Conservation (phyloP, 495 filamentous ascomycete genomes). For the Daldinia loculata region DNA sequence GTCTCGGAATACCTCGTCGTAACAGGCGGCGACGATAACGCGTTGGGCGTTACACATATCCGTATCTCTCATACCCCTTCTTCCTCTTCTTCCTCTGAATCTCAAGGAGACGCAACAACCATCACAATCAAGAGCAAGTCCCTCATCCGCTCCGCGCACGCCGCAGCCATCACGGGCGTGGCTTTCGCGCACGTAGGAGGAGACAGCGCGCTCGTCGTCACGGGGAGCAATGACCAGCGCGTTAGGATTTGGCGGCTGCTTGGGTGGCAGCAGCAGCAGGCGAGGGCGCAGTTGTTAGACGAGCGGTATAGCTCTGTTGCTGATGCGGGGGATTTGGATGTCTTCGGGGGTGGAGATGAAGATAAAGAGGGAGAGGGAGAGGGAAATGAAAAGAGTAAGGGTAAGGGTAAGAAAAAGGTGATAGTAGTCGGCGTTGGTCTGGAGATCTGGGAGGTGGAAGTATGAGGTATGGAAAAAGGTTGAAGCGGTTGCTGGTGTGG, state of each 20-base stretch:
- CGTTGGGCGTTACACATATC: constrained; percentile 65
- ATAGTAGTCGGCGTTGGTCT: constrained; percentile 61
- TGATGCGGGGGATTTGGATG: constrained; percentile 56
- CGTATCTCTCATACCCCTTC: constrained; percentile 29
- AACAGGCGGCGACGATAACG: constrained; percentile 88
- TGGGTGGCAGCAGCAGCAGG: constrained; percentile 33
- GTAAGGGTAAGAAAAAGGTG: constrained; percentile 31
- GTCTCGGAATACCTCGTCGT: constrained; percentile 59
- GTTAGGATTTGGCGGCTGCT: constrained; percentile 74
- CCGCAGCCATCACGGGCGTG: constrained; percentile 78
- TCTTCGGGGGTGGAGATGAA: constrained; percentile 15
- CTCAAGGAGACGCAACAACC: neutral
- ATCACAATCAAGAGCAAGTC: constrained; percentile 52
- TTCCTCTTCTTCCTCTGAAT: neutral
- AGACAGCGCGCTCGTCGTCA: constrained; percentile 54
- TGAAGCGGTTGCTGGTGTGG: constrained; percentile 10
- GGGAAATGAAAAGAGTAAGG: neutral
- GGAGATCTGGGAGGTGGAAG: constrained; percentile 54
- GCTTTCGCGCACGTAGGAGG: constrained; percentile 52
- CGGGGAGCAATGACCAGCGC: constrained; percentile 81
- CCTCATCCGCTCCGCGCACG: constrained; percentile 77
- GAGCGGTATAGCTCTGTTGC: constrained; percentile 71
- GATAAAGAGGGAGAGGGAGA: constrained; percentile 1
- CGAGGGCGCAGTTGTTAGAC: constrained; percentile 55
- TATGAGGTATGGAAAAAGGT: constrained; percentile 28